Base-by-base conservation (phyloP, 139 green algal genomes). In the Tetraselmis chui region DNA sequence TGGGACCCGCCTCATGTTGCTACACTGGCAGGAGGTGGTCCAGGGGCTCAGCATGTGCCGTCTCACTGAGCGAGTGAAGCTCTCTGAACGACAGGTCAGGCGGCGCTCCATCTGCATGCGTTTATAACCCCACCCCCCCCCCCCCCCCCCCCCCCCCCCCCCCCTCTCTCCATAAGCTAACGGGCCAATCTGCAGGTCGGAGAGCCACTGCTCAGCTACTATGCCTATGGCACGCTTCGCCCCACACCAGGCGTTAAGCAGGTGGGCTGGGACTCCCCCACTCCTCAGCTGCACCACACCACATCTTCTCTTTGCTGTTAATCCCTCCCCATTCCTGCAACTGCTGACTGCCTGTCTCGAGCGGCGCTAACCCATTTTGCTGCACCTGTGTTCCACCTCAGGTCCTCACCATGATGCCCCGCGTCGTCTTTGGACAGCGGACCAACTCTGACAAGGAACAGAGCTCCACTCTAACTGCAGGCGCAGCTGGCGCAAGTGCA, bases 181-280 rank as follows among this genome's bases (percentile, higher is more conserved):
- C n/a, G n/a, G n/a, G n/a, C n/a, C n/a, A 75, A 75, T 18, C 45
- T 67, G 45, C 45, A 67, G 45, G 45, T 88, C 31, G 76, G 23
- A 31, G 86, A 90, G 84, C 84, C 84, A 24, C 67, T 90, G 59
- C 29, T 78, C 1, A 28, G 80, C 32, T 90, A 86, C 80, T 89
- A 87, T 29, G 58, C 76, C 26, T 89, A 89, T 45, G 87, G 87
- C 22, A 75, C 86, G 77, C 76, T 90, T 79, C 84, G 87, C 0
- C 58, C 82, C 0, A 75, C 32, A 1, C 11, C 11, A 0, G 85
- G 80, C 0, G 80, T 87, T 31, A 59, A 81, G 30, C 81, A 82
- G 84, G 84, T 84, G 45, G 11, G 45, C 45, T n/a, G n/a, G n/a
- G n/a, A n/a, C n/a, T n/a, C n/a, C n/a, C n/a, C n/a, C n/a, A n/a